These are phyloP conservation scores for Tolypocladium inflatum DNA, from an alignment of 2,329 filamentous ascomycete genomes.

Conservation along the genomic window DNA sequence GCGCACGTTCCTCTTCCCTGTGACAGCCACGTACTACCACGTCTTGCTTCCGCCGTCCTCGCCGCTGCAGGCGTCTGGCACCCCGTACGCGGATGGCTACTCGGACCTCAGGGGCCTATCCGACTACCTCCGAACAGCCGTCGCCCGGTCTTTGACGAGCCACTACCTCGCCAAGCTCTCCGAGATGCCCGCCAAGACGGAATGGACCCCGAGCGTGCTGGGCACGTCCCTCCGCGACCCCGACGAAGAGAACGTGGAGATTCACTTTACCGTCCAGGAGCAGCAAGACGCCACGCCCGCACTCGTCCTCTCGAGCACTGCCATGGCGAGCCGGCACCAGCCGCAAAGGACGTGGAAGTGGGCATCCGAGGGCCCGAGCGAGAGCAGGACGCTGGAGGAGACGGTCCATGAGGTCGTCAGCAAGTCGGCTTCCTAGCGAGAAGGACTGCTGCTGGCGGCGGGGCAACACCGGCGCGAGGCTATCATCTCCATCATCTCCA, in stretches of 20 bases:
- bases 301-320: conserved; percentile 13
- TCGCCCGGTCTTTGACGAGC: conserved; percentile 28
- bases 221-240: conserved; percentile 21
- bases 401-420: conserved; percentile 11
- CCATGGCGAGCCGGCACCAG: conserved; percentile 7
- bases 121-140: conserved; percentile 35
- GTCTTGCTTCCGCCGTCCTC: conserved; percentile 27
- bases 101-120: conserved; percentile 31
- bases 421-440: conserved; percentile 10
- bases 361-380: conserved; percentile 9
- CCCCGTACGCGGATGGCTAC: conserved; percentile 35
- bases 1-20: conserved; percentile 32
- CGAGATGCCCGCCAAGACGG: not conserved
- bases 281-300: conserved; percentile 4
- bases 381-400: conserved; percentile 11
- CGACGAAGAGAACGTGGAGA: conserved; percentile 15
- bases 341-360: conserved; percentile 19
- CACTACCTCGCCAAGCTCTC: conserved; percentile 19
- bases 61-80: conserved; percentile 27
- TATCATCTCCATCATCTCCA: no score
- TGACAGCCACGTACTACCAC: conserved; percentile 35
- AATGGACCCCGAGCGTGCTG: conserved; percentile 20
- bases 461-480: no score
- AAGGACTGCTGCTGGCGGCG: not conserved
- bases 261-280: conserved; percentile 21